phyloP scores from a whole-genome alignment of 495 filamentous ascomycete species.

The Hypoxylon perforatum region DNA sequence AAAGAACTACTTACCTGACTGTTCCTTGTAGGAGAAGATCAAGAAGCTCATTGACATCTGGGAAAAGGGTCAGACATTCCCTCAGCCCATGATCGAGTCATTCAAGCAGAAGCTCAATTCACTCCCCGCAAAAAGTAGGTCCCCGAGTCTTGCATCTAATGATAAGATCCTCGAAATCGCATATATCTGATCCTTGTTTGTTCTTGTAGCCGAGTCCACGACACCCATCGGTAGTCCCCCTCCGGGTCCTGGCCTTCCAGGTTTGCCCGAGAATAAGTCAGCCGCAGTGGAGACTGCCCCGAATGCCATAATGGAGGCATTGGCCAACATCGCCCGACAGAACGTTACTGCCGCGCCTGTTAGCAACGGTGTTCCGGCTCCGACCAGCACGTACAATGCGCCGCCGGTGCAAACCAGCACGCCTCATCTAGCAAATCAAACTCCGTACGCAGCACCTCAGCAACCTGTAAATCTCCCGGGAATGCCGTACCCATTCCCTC shows the following conservation, averaged over 20 bases:
- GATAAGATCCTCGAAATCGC: constrained; percentile 16
- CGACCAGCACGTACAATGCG: constrained; percentile 64
- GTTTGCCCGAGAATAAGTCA: constrained; percentile 42
- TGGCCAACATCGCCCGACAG: constrained; percentile 87
- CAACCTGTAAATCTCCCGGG: constrained; percentile 72
- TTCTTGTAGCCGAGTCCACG: constrained; percentile 73
- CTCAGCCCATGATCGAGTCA: constrained; percentile 77
- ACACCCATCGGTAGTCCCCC: constrained; percentile 85
- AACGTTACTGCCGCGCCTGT: constrained; percentile 72
- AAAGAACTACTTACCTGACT: constrained; percentile 54
- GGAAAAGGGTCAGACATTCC: constrained; percentile 95
- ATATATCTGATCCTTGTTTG: constrained; percentile 49
- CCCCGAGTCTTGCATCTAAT: constrained; percentile 33
- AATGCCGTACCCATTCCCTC: constrained; percentile 61
- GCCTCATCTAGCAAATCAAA: constrained; percentile 41
- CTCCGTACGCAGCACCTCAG: constrained; percentile 47
- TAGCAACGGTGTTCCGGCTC: constrained; percentile 60
- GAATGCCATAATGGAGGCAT: constrained; percentile 83
- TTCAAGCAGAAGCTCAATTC: constrained; percentile 87
- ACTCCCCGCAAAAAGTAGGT: constrained; percentile 72
- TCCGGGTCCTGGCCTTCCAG: constrained; percentile 58
- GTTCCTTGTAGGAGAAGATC: constrained; percentile 85
- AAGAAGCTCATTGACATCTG: constrained; percentile 96
- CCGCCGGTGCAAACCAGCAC: constrained; percentile 61
- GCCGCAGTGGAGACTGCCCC: constrained; percentile 39